Conservation (phyloP, 2,329 filamentous ascomycete genomes). For the Didymella segeticola region DNA sequence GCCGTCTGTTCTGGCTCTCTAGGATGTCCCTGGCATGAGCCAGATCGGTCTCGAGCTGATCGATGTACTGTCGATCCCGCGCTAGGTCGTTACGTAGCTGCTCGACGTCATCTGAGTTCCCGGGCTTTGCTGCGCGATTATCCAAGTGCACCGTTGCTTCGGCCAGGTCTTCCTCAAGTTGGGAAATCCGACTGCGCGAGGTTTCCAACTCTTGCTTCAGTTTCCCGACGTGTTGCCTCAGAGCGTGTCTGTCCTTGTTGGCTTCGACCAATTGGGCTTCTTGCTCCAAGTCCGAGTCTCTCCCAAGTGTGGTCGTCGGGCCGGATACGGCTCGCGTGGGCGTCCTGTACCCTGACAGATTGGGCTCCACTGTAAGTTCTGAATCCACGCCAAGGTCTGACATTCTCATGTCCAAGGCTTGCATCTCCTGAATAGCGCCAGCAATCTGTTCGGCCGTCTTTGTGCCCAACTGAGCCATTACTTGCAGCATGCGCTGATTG, state of each 20-base stretch:
- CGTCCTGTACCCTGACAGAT: conserved; percentile 41
- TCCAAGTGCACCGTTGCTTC: conserved; percentile 56
- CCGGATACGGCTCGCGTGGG: conserved; percentile 43
- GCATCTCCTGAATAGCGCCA: conserved; percentile 50
- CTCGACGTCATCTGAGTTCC: conserved; percentile 52
- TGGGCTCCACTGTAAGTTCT: conserved; percentile 44
- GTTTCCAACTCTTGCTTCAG: conserved; percentile 53
- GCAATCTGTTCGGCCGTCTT: conserved; percentile 49
- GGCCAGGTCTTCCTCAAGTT: conserved; percentile 57
- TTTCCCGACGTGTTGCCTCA: conserved; percentile 51
- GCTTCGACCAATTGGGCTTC: conserved; percentile 59
- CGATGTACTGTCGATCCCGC: conserved; percentile 58
- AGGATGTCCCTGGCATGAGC: conserved; percentile 52
- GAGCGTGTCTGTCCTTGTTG: conserved; percentile 54
- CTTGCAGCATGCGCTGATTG: conserved; percentile 56
- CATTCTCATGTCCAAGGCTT: conserved; percentile 45
- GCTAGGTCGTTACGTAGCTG: conserved; percentile 53
- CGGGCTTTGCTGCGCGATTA: conserved; percentile 46
- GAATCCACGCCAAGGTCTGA: conserved; percentile 45
- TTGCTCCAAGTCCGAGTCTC: conserved; percentile 56
- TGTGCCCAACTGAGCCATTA: conserved; percentile 48
- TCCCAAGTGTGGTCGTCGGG: conserved; percentile 33
- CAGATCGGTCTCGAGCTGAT: conserved; percentile 57
- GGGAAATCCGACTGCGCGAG: conserved; percentile 50
- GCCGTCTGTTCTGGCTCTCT: conserved; percentile 55